Evolutionary conservation across 2,329 filamentous ascomycete species (phyloP), one percentile per base, ranked within the genome.

Genomic region (Cercospora berteroae): DNA sequence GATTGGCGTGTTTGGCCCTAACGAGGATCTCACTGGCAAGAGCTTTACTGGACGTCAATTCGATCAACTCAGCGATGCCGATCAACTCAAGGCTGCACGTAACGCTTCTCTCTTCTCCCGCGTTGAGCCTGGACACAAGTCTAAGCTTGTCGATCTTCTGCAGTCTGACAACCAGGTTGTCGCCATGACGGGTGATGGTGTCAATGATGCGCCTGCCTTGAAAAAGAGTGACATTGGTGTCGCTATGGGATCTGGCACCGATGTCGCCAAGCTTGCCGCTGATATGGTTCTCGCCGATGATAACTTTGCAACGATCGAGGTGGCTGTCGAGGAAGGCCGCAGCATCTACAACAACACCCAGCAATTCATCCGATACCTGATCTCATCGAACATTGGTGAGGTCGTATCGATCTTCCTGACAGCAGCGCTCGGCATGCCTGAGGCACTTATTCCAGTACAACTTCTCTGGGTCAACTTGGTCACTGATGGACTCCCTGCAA

Each of bases 301-400:
- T 82, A 99, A 99, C 85, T 99, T 99, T 80, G 95, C 95, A 69
- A 99, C 95, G 3, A 99, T 99, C 73, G 92, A 97, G 79, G 86
- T 93, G 65, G 95, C 95, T 60, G 94, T 99, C 71, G 95, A 99
- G 79, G 95, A 99, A 82, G 95, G 95, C 63, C 91, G 95, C 70
- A 94, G 94, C 71, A 99, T 99, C 82, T 99, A 97, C 87, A 98
- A 95, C 89, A 99, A 99, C 85, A 99, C 95, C 5, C 95, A 99
- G 79, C 95, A 99, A 80, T 99, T 99, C 81, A 99, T 99, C 81
- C 92, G 96, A 60, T 99, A 99, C 80, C 87, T 99, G 69, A 99
- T 99, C 79, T 98, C 94, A 8, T 98, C 94, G 71, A 99, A 99
- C 83, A 99, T 99, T 73, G 96, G 95, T 75, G 95, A 99, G 80